phyloP scores from a whole-genome alignment of 2,329 filamentous ascomycete genomes.

The Aspergillus sp. region DNA sequence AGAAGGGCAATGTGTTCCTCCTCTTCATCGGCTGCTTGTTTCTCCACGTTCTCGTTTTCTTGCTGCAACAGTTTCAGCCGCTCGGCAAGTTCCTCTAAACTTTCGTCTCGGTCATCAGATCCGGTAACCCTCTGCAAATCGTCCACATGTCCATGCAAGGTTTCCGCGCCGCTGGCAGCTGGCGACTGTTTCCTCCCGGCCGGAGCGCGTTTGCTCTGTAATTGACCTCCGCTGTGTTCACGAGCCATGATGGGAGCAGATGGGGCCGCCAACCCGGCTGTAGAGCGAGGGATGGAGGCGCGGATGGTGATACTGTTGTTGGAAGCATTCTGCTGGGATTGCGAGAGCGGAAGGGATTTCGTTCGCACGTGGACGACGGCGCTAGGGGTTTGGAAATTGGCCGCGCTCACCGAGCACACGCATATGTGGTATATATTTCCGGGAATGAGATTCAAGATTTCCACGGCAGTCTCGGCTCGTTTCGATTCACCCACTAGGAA shows the following conservation, averaged over 20 bases:
- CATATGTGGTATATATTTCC: conserved; percentile 90
- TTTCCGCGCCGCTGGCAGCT: conserved; percentile 52
- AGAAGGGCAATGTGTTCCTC: conserved; percentile 66
- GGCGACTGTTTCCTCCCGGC: conserved; percentile 75
- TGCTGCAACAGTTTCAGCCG: conserved; percentile 75
- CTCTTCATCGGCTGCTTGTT: conserved; percentile 66
- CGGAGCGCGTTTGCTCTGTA: conserved; percentile 62
- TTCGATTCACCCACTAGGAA: conserved; percentile 76
- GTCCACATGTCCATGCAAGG: conserved; percentile 40
- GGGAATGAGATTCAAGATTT: conserved; percentile 82
- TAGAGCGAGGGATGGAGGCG: conserved; percentile 54
- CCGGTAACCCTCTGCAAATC: conserved; percentile 33
- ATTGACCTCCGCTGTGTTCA: conserved; percentile 61
- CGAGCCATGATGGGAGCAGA: conserved; percentile 61
- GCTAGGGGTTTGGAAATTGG: conserved; percentile 91
- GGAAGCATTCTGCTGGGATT: conserved; percentile 34
- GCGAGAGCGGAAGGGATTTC: conserved; percentile 48
- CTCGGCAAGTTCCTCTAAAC: conserved; percentile 75
- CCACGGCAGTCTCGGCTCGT: conserved; percentile 80
- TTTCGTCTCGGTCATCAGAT: conserved; percentile 60
- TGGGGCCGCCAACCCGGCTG: conserved; percentile 58
- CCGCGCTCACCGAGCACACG: conserved; percentile 84
- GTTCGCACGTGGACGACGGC: conserved; percentile 81
- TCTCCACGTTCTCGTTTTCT: conserved; percentile 77
- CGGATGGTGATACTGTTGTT: conserved; percentile 46